These are phyloP conservation scores for Diplodia sapinea DNA, from an alignment of 2,329 filamentous ascomycete species.

Conservation along the genomic window DNA sequence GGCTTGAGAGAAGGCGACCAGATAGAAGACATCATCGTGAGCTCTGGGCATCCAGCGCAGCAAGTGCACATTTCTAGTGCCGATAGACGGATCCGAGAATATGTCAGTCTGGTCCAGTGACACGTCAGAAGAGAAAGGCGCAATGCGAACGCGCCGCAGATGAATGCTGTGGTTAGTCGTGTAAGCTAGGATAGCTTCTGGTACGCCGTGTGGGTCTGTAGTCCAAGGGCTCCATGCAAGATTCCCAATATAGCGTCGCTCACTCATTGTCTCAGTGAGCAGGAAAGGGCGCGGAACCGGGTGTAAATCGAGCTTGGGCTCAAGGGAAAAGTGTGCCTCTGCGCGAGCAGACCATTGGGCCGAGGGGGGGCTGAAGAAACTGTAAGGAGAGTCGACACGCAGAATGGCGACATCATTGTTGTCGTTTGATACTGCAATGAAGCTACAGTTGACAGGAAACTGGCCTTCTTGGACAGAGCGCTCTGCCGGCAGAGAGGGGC, in stretches of 20 bases:
- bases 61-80: constrained; percentile 11
- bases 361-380: constrained; percentile 35
- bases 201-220: constrained; percentile 32
- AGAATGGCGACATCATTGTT: constrained; percentile 50
- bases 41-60: constrained; percentile 27
- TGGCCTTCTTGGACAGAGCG: constrained; percentile 38
- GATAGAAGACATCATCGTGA: constrained; percentile 33
- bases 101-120: not conserved
- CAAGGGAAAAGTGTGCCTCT: constrained; percentile 36
- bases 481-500: constrained; percentile 31
- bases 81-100: not conserved
- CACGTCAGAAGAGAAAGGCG: constrained; percentile 6
- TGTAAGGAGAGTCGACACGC: constrained; percentile 47
- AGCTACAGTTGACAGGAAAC: constrained; percentile 30
- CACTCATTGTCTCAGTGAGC: constrained; percentile 42
- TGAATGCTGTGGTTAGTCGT: constrained; percentile 40
- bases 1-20: constrained; percentile 43
- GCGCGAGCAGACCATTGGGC: constrained; percentile 41
- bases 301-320: constrained; percentile 4
- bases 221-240: constrained; percentile 51
- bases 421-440: constrained; percentile 51
- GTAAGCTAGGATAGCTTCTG: constrained; percentile 44
- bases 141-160: constrained; percentile 21
- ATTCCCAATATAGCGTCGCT: constrained; percentile 44
- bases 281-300: constrained; percentile 7